phyloP scores from a whole-genome alignment of 768 basidiomycete genomes.

The Pholiota molesta region DNA sequence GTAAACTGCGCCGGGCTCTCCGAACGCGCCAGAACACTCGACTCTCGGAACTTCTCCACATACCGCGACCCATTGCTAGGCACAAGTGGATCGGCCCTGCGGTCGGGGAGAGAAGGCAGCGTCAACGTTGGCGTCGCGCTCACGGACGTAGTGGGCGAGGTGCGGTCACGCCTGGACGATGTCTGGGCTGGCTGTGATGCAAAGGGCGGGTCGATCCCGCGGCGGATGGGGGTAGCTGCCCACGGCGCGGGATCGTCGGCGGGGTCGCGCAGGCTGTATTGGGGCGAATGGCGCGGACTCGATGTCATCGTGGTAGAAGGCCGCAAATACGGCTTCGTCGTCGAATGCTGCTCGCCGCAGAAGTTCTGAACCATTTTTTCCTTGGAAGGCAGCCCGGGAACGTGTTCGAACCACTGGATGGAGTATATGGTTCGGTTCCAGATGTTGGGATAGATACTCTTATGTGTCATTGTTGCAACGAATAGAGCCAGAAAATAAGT shows the following conservation, averaged over 20 bases:
- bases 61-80: conserved; percentile 38
- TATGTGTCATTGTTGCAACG: conserved; percentile 49
- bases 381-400: conserved; percentile 13
- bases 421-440: conserved; percentile 56
- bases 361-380: conserved; percentile 17
- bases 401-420: conserved; percentile 58
- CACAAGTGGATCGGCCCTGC: conserved; percentile 15
- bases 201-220: conserved; percentile 1
- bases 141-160: conserved; percentile 16
- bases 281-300: background rate
- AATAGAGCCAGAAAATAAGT: conserved; percentile 59
- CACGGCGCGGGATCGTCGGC: background rate
- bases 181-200: background rate
- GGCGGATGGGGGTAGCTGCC: background rate
- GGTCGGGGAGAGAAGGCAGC: conserved; percentile 32
- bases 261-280: background rate
- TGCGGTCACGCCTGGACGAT: conserved; percentile 3
- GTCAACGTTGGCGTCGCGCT: background rate
- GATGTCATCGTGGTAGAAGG: conserved; percentile 30
- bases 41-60: conserved; percentile 43
- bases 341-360: conserved; percentile 9
- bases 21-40: conserved; percentile 33
- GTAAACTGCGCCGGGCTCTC: conserved; percentile 27
- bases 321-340: conserved; percentile 15
- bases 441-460: conserved; percentile 42